Evolutionary conservation across 805 yeast species (phyloP), one percentile per base, ranked within the genome.

Genomic region (Schizosaccharomyces octosporus): DNA sequence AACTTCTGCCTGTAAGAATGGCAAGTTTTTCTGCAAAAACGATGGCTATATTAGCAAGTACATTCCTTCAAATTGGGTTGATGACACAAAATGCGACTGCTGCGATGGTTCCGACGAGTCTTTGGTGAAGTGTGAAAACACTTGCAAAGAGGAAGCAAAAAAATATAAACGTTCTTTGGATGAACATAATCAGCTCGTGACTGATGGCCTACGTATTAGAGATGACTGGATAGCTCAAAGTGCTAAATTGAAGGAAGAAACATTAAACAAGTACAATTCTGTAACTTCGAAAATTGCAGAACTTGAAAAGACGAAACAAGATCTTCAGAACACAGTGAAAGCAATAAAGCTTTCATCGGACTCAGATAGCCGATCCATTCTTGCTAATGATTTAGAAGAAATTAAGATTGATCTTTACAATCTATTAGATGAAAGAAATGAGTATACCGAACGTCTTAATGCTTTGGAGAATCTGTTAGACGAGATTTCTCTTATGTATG

Each of bases 31-130:
- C 70, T 90, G 98, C 72, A 79, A 71, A 7, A 93, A 93, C 68
- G 74, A 76, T 60, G 95, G 95, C 3, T 84, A 80, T 65, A 67
- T 76, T 4, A 80, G 88, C 0, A 75, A 76, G 9, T 79, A 75
- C 64, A 77, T 93, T 15, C 83, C 87, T 4, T 76, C 82, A 6
- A 79, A 74, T 66, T 78, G 81, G 63, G 85, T 93, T 19, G 81
- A 83, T 66, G 98, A 93, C 71, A 97, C 97, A 0, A 81, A 83
- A 2, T 93, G 98, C 73, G 98, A 93, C 69, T 85, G 98, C 71
- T 93, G 98, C 72, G 98, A 93, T 72, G 97, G 98, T 7, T 78
- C 87, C 1, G 98, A 93, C 71, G 98, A 93, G 70, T 59, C 17
- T n/a, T 13, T 31, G 4, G 42, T 55, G 32, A n/a, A 48, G 17